Percentiles rank a stretch among this genome's conserved stretches.
phyloP scores from a whole-genome alignment of 2,329 filamentous ascomycete genomes.

The Penicillium expansum region DNA sequence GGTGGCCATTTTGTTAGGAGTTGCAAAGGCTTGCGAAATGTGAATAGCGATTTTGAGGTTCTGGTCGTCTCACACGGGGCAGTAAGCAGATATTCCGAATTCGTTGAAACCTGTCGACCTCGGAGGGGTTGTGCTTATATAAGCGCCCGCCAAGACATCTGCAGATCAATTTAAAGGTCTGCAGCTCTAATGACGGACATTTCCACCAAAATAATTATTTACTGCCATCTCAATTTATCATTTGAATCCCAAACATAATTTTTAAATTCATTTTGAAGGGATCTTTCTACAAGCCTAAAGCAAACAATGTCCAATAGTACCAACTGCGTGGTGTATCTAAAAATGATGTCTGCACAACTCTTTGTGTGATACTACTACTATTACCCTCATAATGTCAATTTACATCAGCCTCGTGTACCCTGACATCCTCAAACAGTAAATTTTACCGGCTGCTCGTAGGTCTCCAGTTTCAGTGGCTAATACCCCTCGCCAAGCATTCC shows the following conservation, averaged over 20 bases:
- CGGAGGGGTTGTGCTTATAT: neutral
- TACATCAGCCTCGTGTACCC: neutral
- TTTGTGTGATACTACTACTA: too few species aligned
- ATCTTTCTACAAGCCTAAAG: neutral
- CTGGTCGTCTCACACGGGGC: neutral
- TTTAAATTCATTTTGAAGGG: neutral
- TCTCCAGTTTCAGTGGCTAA: neutral
- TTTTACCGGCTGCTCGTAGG: neutral
- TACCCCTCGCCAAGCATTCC: neutral
- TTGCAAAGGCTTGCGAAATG: neutral
- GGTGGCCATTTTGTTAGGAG: neutral
- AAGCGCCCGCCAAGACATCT: neutral
- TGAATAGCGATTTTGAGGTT: neutral
- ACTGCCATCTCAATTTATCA: neutral
- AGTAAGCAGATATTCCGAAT: neutral
- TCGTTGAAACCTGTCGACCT: neutral
- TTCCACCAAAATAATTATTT: neutral
- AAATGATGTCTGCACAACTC: neutral
- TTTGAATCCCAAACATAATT: neutral
- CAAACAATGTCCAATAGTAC: neutral
- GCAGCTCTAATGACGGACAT: neutral
- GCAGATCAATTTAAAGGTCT: neutral
- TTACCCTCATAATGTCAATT: neutral
- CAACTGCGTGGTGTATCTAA: neutral
- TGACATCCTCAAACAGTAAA: neutral